Base-by-base conservation (phyloP, 2,329 filamentous ascomycete genomes). In the Hypoxylon sp. region DNA sequence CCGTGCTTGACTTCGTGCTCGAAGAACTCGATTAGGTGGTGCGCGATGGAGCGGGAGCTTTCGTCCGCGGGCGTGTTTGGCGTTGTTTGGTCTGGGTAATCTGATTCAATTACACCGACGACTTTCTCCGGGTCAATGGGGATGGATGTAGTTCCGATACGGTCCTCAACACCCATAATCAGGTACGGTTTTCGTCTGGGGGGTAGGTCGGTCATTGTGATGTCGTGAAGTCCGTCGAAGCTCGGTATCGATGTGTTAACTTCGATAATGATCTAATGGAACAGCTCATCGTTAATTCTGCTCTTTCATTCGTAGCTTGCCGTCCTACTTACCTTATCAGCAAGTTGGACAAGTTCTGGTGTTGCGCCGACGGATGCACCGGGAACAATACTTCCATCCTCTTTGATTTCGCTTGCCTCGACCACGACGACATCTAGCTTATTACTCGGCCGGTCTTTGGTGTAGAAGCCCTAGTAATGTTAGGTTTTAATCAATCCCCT, bases 181-280 rank as follows among this genome's bases (percentile, higher is more conserved):
- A 96, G 84, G 81, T 95, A 96, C 1, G 93, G 93, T 83, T 96
- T 97, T 73, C 93, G 86, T 71, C 85, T 82, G 1, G 93, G 93
- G 17, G 93, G 93, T 10, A 94, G 83, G 72, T 96, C 91, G n/a
- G 91, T 93, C 86, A 94, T 91, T 68, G 92, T 94, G 78, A 97
- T 97, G 76, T 97, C 94, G 84, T 97, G 93, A 17, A 97, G 87
- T 57, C 93, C 94, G 79, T 96, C 91, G 76, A 97, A 94, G 46
- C 89, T 93, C 4, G 93, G 93, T 55, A 92, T 88, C 1, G 93
- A 84, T 0, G 94, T 97, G 84, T 97, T 97, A 81, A 97, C 91
- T 82, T 97, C 93, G 76, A 97, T 93, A 76, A 97, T 93, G 81
- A 97, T 89, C 87, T 85, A 34, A 6, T 14, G 19, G 49, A 30